These are phyloP conservation scores for Neopestalotiopsis sp. DNA, from an alignment of 2,329 filamentous ascomycete species.

Conservation along the genomic window DNA sequence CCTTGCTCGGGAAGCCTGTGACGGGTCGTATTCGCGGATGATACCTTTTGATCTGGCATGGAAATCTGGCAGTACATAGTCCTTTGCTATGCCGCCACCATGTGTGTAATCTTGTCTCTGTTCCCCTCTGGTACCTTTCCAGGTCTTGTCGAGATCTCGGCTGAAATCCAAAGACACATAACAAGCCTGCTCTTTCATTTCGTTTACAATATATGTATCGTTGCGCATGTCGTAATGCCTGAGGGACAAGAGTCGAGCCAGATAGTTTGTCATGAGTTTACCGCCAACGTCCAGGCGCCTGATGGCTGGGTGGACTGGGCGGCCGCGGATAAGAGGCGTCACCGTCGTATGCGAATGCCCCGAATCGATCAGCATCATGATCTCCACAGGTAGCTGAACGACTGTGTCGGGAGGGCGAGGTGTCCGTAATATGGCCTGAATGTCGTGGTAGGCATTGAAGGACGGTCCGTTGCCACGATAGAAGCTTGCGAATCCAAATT, in stretches of 20 bases:
- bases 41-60: conserved; percentile 66
- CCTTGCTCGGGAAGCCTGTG: conserved; percentile 57
- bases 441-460: conserved; percentile 83
- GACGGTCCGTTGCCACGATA: conserved; percentile 74
- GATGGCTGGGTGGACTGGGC: conserved; percentile 79
- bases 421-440: conserved; percentile 71
- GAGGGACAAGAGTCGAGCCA: conserved; percentile 87
- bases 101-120: conserved; percentile 53
- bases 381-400: conserved; percentile 68
- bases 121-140: conserved; percentile 76
- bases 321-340: conserved; percentile 82
- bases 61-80: conserved; percentile 90
- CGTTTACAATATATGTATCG: conserved; percentile 90
- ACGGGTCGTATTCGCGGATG: conserved; percentile 77
- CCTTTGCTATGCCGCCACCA: conserved; percentile 73
- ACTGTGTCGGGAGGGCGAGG: conserved; percentile 51
- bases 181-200: conserved; percentile 91
- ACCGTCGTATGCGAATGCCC: conserved; percentile 94
- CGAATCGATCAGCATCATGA: conserved; percentile 86
- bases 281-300: conserved; percentile 89
- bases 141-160: conserved; percentile 78
- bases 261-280: conserved; percentile 90
- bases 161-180: conserved; percentile 82
- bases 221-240: conserved; percentile 96
- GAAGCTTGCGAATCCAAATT: conserved; percentile 91